Base-by-base conservation (phyloP, 2,329 filamentous ascomycete species). In the Pseudocercospora macadamiae region DNA sequence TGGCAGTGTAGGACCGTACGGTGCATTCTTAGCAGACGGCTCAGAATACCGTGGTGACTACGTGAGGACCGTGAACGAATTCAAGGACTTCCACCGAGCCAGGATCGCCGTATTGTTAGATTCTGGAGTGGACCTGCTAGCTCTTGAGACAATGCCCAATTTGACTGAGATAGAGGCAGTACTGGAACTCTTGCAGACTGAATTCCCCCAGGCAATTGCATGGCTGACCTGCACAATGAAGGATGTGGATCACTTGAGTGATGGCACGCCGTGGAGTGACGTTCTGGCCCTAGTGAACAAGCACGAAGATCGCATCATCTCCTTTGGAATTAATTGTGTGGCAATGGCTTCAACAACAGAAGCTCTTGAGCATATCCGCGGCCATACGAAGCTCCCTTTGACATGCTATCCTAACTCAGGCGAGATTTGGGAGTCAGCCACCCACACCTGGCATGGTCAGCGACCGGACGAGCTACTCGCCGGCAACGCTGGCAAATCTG, bases 1-100 rank as follows among this genome's bases (percentile, higher is more conserved):
- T 3, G 79, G 79, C 3, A 77, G 74, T 54, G 75, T 81, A 4
- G 79, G 79, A 0, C 79, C 79, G 1, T 80, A 80, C 55, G 79
- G 78, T 10, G 79, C 79, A 5, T 80, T 74, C 55, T 70, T 81
- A 2, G 72, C 78, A 1, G 71, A 81, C 56, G 79, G 79, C 4
- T 74, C 72, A 10, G 79, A 81, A 62, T 81, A 81, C 57, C 68
- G 71, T 1, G 79, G 79, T 19, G 74, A 75, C 54, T 81, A 81
- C 61, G 58, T 61, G 8, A 58, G 54, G 21, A 60, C 63, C 2
- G 47, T 52, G 7, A 58, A 69, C 1, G 70, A 72, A 5, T 67
- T 79, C 66, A 73, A 75, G 52, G 65, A 63, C 3, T 81, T 81
- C 61, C 79, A 81, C 64, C 74, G 76, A 5, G 71, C 71, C 2